Evolutionary conservation across 257 asterid genomes (phyloP).

Genomic region (Capsicum chinense): DNA sequence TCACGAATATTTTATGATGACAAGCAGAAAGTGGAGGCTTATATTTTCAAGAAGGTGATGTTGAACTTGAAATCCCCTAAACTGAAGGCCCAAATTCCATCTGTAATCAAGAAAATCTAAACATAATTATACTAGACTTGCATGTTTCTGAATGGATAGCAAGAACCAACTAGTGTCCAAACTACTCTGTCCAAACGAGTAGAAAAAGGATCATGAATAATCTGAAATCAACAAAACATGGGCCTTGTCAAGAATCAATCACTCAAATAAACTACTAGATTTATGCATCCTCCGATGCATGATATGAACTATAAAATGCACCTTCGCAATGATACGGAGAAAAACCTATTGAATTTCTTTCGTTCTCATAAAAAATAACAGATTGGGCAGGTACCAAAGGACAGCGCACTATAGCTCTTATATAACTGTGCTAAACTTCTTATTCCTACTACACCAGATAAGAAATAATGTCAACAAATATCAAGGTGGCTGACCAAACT

Average conservation of each 20-base stretch:
- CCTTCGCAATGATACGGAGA: background rate
- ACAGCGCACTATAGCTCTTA: background rate
- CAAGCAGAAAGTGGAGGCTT: conserved; percentile 12
- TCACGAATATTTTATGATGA: background rate
- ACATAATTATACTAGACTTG: conserved; percentile 1
- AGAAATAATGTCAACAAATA: background rate
- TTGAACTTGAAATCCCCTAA: background rate
- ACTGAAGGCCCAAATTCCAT: conserved; percentile 7
- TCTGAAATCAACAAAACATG: background rate
- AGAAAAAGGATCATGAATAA: conserved; percentile 16
- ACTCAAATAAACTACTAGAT: background rate
- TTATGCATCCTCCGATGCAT: background rate
- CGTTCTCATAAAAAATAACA: background rate
- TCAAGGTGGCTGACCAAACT: background rate
- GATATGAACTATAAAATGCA: background rate
- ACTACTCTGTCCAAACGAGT: background rate
- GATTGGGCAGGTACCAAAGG: background rate
- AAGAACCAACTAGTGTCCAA: background rate
- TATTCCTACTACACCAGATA: background rate
- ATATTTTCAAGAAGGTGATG: background rate
- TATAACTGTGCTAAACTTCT: background rate
- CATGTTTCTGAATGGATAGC: background rate
- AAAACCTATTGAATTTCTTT: background rate
- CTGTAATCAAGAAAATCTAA: background rate
- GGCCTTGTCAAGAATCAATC: background rate